Evolutionary conservation across 176 grass and related monocot genomes (phyloP).

Genomic region (Puya raimondii): DNA sequence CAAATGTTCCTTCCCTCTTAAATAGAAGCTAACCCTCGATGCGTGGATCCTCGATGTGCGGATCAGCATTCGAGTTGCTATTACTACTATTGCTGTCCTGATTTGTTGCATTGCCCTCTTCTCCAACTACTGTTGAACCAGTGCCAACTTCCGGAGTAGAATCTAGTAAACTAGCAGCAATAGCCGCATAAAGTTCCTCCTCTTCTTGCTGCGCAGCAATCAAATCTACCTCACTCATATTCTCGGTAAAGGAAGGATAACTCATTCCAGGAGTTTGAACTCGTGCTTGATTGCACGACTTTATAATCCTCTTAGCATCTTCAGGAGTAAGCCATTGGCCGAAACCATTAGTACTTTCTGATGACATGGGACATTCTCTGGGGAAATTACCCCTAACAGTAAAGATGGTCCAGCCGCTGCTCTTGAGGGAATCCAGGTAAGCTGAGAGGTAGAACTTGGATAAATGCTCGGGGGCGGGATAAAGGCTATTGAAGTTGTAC

Average conservation of each 20-base stretch:
- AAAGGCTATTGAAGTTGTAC: conserved; percentile 98
- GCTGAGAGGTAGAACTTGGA: conserved; percentile 95
- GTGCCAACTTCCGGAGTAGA: neutral
- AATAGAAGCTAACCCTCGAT: too few species aligned
- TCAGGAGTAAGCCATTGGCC: conserved; percentile 93
- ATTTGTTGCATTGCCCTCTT: conserved; percentile 5
- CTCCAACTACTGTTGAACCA: conserved; percentile 9
- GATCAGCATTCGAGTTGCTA: neutral
- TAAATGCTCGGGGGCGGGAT: conserved; percentile 84
- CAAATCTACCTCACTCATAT: conserved; percentile 51
- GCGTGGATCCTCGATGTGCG: too few species aligned
- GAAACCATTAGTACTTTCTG: conserved; percentile 55
- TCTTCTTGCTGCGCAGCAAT: conserved; percentile 65
- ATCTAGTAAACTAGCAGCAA: conserved; percentile 86
- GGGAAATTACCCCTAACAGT: conserved; percentile 80
- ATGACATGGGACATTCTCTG: conserved; percentile 64
- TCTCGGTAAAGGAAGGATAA: conserved; percentile 14
- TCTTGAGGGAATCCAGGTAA: conserved; percentile 79
- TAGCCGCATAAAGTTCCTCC: conserved; percentile 78
- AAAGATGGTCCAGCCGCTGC: conserved; percentile 89
- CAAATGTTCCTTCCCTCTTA: too few species aligned
- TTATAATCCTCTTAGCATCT: conserved; percentile 59
- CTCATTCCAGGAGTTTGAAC: conserved; percentile 18
- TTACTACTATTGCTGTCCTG: conserved; percentile 5
- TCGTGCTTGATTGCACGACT: conserved; percentile 56